Base-by-base conservation (phyloP, 2,329 filamentous ascomycete species). In the Clonostachys solani region DNA sequence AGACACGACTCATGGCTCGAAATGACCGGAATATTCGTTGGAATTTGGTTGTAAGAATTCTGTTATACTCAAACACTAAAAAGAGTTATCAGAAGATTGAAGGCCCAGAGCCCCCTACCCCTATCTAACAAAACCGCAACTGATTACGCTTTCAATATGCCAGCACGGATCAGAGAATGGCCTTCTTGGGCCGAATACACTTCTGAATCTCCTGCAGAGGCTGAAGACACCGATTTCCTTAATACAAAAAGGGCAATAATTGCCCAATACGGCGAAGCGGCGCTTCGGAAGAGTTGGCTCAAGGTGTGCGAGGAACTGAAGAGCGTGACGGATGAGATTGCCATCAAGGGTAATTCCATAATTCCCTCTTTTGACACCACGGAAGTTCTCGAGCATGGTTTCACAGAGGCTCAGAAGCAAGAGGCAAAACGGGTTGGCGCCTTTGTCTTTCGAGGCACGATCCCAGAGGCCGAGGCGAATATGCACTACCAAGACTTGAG, bases 231-330 rank as follows among this genome's bases (percentile, higher is more conserved):
- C 10, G 62, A 60, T 44, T 61, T 59, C 44, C 40, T 56, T 4
- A 48, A 49, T 19, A 46, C 52, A 36, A 72, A 71, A 52, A 58
- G 59, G 44, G 55, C 59, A 1, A 63, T 72, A 16, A 58, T 66
- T 34, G 54, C 56, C 3, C 49, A 66, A 36, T 71, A 67, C 43
- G 68, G 69, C 5, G 56, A 59, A 33, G 62, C 60, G 6, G 58
- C 60, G 2, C 48, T 73, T 10, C 51, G 50, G 6, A 46, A 58
- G 49, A 65, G 65, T 52, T 73, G 69, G 69, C 37, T 70, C 15
- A 59, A 60, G 33, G 62, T 66, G 5, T 72, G 69, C 53, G 53
- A 63, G 12, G 45, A 62, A 3, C 58, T 73, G 1, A 54, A 65
- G 45, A 44, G 43, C 0, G 49, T 71, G 18, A 70, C 68, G 1